Base-by-base conservation (phyloP, 495 filamentous ascomycete species). In the Tetracladium setigerum region DNA sequence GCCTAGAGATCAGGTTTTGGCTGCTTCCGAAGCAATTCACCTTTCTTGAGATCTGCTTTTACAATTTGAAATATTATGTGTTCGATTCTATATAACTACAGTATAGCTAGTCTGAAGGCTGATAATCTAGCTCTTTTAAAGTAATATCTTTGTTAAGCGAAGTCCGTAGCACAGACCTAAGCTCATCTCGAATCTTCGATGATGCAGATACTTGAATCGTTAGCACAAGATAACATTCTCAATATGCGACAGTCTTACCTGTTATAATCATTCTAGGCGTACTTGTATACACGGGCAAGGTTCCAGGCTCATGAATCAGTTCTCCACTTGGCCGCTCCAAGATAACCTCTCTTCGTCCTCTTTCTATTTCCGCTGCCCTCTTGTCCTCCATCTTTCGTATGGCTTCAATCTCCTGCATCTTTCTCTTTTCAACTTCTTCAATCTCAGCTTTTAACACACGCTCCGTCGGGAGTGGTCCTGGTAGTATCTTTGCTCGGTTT, bases 71-170 rank as follows among this genome's bases (percentile, higher is more conserved):
- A n/a, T 30, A 9, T n/a, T n/a, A 43, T 9, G 8, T 43, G 32
- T 43, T 30, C 18, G n/a, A n/a, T n/a, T n/a, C n/a, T n/a, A n/a
- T n/a, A n/a, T n/a, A 15, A n/a, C 13, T 43, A n/a, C 13, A 43
- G 27, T 17, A 30, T 43, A 43, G 9, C 45, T 48, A 48, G 11
- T 41, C 24, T 41, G 16, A 48, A 48, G 37, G 36, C 19, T 48
- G 24, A 41, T 41, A 48, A 48, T 48, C 46, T 41, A 48, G 46
- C 24, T 48, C 36, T 33, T 14, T 22, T 41, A 48, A 48, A 48
- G 46, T 30, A 40, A 48, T 48, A 15, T 48, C 44, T 46, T 46
- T 48, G 32, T 48, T 48, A 14, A 48, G 46, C 16, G 17, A 41
- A n/a, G 13, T 48, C 13, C 15, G 24, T 24, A 48, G 41, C 16